A percentile compares a stretch with the other conserved stretches of the same genome.
Conservation (phyloP, 305 asterid genomes). For the Solanum aculeatissimum region DNA sequence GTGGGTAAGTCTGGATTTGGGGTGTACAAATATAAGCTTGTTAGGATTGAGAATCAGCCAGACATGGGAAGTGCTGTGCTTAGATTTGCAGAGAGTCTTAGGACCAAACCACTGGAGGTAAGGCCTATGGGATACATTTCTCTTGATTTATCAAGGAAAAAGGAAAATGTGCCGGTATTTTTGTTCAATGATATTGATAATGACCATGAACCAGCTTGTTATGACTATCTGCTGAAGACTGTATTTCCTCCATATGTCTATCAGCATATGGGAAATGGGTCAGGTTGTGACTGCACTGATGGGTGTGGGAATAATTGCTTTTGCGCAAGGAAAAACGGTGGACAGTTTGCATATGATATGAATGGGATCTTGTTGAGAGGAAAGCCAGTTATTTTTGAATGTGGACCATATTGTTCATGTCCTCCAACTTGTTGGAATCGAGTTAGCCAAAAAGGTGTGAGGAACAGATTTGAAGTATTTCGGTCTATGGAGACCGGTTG, state of each 20-base stretch:
- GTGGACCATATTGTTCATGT: slow-evolving; percentile 81
- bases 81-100: slow-evolving; percentile 50
- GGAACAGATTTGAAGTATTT: slow-evolving; percentile 70
- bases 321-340: slow-evolving; percentile 67
- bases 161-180: slow-evolving; percentile 57
- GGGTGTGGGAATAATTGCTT: slow-evolving; percentile 55
- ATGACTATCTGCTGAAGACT: slow-evolving; percentile 43
- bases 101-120: slow-evolving; percentile 34
- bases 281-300: slow-evolving; percentile 44
- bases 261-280: slow-evolving; percentile 2
- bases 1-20: slow-evolving; percentile 85
- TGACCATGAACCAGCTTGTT: slow-evolving; percentile 17
- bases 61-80: slow-evolving; percentile 72
- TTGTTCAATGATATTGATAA: slow-evolving; percentile 24
- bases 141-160: slow-evolving; percentile 58
- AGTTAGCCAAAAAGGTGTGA: slow-evolving; percentile 70
- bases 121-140: slow-evolving; percentile 58
- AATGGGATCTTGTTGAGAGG: slow-evolving; percentile 69
- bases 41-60: slow-evolving; percentile 58
- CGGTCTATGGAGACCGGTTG: slow-evolving; percentile 86
- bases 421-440: slow-evolving; percentile 76
- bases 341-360: slow-evolving; percentile 55
- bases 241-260: slow-evolving; percentile 12
- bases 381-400: slow-evolving; percentile 78
- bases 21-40: slow-evolving; percentile 70